These are phyloP conservation scores for Hypoxylon sp. DNA, from an alignment of 2,329 filamentous ascomycete genomes.

Conservation along the genomic window DNA sequence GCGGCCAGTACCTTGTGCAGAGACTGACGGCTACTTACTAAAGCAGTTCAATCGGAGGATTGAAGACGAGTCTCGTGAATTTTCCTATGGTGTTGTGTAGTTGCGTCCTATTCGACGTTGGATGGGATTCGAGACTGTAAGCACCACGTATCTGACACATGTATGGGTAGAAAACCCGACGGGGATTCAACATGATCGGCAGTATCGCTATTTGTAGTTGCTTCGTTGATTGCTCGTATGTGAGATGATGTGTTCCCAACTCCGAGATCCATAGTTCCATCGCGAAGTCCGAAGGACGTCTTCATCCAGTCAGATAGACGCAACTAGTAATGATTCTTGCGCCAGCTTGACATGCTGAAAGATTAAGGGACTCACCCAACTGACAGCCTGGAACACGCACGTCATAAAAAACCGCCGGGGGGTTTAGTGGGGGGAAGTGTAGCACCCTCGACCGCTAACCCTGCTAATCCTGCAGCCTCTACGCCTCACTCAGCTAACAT, in stretches of 20 bases:
- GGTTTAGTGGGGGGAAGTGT: background rate
- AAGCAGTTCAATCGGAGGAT: slow-evolving; percentile 10
- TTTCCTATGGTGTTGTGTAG: slow-evolving; percentile 7
- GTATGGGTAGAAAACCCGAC: background rate
- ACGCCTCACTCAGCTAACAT: background rate
- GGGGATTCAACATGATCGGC: slow-evolving; percentile 6
- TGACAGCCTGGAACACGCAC: background rate
- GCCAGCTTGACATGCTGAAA: background rate
- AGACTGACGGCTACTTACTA: slow-evolving; percentile 79
- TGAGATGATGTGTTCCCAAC: background rate
- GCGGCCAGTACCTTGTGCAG: slow-evolving; percentile 81
- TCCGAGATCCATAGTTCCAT: background rate
- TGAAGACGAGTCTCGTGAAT: slow-evolving; percentile 7
- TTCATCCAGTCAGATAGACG: background rate
- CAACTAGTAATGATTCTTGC: slow-evolving; percentile 2
- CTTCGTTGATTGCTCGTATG: background rate
- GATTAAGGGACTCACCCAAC: background rate
- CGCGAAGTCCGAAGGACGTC: background rate
- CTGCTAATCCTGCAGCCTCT: background rate
- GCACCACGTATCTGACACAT: slow-evolving; percentile 21
- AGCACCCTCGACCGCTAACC: background rate
- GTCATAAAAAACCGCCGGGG: background rate
- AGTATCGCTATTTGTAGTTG: slow-evolving; percentile 14
- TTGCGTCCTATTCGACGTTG: slow-evolving; percentile 11
- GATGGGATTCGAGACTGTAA: slow-evolving; percentile 14